These are phyloP conservation scores for Allium sativum DNA, from an alignment of 106 monocot species.

Conservation along the genomic window DNA sequence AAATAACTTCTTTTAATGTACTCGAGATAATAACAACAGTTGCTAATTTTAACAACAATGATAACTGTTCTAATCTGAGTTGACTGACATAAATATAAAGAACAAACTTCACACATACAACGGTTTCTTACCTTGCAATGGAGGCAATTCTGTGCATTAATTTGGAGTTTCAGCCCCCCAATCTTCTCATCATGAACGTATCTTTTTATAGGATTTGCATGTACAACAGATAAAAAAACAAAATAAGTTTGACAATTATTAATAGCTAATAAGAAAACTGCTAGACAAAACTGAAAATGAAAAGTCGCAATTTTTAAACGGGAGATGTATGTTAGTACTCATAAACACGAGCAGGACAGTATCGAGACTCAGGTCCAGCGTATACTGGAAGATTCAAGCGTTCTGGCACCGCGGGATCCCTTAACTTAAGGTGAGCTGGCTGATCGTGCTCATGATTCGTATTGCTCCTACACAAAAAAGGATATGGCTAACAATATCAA, in stretches of 20 bases:
- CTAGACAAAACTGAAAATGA: neutral
- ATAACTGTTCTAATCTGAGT: too few relatives aligned
- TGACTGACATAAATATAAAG: too few relatives aligned
- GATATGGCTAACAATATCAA: neutral
- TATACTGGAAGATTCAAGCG: conserved; percentile 64
- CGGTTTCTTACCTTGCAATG: conserved; percentile 79
- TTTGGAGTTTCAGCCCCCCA: conserved; percentile 54
- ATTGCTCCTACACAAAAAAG: conserved; percentile 56
- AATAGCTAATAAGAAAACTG: neutral
- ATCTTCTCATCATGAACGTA: conserved; percentile 76
- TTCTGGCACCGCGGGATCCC: conserved; percentile 54
- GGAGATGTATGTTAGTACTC: conserved; percentile 48
- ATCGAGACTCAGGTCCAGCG: conserved; percentile 76
- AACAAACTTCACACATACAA: too few relatives aligned
- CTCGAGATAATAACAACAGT: too few relatives aligned
- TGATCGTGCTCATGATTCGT: conserved; percentile 99
- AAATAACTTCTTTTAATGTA: too few relatives aligned
- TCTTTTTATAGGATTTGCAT: conserved; percentile 22
- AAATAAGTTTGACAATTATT: neutral
- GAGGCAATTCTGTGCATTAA: conserved; percentile 99
- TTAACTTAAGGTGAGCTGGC: conserved; percentile 76
- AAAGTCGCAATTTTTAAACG: neutral
- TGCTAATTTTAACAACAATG: too few relatives aligned
- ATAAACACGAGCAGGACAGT: conserved; percentile 94
- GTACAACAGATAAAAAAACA: neutral